Conservation (phyloP, 2,329 filamentous ascomycete genomes). For the Arachnomyces sp. region DNA sequence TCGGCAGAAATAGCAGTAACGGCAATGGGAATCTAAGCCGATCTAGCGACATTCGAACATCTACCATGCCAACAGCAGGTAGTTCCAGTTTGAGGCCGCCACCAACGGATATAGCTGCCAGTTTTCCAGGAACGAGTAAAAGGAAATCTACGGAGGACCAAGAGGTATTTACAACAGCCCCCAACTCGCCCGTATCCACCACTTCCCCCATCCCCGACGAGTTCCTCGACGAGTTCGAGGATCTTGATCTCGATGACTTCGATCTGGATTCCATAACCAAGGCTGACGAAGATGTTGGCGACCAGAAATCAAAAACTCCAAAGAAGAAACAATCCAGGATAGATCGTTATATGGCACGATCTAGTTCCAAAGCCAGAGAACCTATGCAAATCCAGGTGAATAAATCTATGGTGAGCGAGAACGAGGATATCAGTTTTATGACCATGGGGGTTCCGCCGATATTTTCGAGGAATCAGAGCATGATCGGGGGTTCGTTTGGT, state of each 20-base stretch:
- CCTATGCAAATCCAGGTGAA: constrained; percentile 1
- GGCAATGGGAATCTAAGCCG: not conserved
- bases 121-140: constrained; percentile 9
- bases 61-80: too few relatives aligned
- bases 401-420: constrained; percentile 4
- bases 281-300: constrained; percentile 13
- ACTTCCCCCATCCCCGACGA: constrained; percentile 7
- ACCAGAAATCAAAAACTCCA: constrained; percentile 8
- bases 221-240: constrained; percentile 13
- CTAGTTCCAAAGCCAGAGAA: not conserved
- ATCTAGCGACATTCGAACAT: not conserved
- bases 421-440: constrained; percentile 18
- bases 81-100: too few relatives aligned
- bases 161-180: constrained; percentile 22
- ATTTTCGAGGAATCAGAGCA: constrained; percentile 9
- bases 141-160: constrained; percentile 12
- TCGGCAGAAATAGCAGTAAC: not conserved
- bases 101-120: constrained; percentile 8
- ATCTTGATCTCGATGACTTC: constrained; percentile 13
- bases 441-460: constrained; percentile 15
- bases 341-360: constrained; percentile 3
- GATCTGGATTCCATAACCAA: constrained; percentile 6
- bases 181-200: constrained; percentile 15
- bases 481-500: constrained; percentile 19
- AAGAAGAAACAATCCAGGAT: constrained; percentile 16